Conservation (phyloP, 371 early-diverging fungal genomes). For the Batkoa obscura region DNA sequence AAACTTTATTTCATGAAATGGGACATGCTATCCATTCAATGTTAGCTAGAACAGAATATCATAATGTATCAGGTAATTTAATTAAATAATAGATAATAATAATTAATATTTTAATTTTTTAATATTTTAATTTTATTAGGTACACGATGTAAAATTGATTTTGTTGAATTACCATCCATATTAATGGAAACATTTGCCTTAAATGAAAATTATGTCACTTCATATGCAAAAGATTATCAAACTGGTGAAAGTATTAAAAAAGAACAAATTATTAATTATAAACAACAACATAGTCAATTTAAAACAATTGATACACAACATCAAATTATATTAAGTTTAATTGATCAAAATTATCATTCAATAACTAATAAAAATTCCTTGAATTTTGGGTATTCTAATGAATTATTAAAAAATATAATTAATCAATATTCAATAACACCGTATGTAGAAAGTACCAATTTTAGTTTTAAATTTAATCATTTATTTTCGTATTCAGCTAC, state of each 20-base stretch:
- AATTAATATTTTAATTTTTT: neutral
- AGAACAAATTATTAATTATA: slow-evolving; percentile 21
- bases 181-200: slow-evolving; percentile 81
- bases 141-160: slow-evolving; percentile 85
- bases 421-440: slow-evolving; percentile 31
- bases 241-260: slow-evolving; percentile 26
- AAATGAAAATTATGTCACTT: slow-evolving; percentile 41
- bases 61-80: slow-evolving; percentile 62
- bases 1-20: slow-evolving; percentile 96
- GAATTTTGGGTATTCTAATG: neutral
- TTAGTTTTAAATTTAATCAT: slow-evolving; percentile 87
- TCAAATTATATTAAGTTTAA: slow-evolving; percentile 69
- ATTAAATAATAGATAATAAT: neutral
- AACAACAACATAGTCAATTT: slow-evolving; percentile 23
- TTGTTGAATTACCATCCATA: slow-evolving; percentile 92
- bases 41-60: slow-evolving; percentile 82
- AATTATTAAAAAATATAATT: neutral
- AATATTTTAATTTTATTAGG: slow-evolving; percentile 11
- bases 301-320: slow-evolving; percentile 59
- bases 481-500: slow-evolving; percentile 78
- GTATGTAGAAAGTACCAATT: slow-evolving; percentile 42
- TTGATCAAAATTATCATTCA: slow-evolving; percentile 63
- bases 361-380: slow-evolving; percentile 8
- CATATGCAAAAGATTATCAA: slow-evolving; percentile 44
- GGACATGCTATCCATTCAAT: slow-evolving; percentile 97